These are phyloP conservation scores for Trichomonascaceae sp. DNA, from an alignment of 1,139 yeast species.

Conservation along the genomic window DNA sequence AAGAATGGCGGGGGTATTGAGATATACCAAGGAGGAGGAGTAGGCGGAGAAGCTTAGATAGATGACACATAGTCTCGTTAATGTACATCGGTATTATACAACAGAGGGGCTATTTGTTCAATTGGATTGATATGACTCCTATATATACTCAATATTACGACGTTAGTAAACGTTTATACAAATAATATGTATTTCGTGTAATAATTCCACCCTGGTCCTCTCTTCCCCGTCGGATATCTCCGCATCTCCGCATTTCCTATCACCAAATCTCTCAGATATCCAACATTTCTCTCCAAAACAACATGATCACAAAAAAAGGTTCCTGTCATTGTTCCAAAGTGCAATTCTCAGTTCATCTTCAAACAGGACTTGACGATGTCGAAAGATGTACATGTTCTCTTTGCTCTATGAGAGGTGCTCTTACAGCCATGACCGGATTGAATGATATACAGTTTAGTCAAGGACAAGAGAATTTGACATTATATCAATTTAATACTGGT, in stretches of 20 bases:
- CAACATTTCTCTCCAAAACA: neutral
- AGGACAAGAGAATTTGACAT: neutral
- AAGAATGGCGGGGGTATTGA: neutral
- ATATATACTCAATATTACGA: no score
- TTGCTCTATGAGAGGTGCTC: neutral
- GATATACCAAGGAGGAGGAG: neutral
- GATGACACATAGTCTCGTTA: no score
- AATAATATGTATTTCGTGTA: no score
- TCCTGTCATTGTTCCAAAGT: neutral
- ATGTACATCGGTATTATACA: no score
- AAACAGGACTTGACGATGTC: neutral
- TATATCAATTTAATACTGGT: neutral
- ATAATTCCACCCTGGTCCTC: no score
- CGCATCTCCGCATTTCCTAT: neutral
- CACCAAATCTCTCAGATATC: neutral
- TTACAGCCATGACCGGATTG: neutral
- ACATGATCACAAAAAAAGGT: neutral
- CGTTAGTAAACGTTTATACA: no score
- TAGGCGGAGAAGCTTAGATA: neutral
- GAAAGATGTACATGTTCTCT: neutral
- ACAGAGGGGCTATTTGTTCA: no score
- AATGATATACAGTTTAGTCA: neutral
- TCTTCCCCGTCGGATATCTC: neutral
- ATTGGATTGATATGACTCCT: no score
- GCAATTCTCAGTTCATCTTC: neutral